phyloP scores from a whole-genome alignment of 192 early-diverging fungal species.

The Backusella sp. region DNA sequence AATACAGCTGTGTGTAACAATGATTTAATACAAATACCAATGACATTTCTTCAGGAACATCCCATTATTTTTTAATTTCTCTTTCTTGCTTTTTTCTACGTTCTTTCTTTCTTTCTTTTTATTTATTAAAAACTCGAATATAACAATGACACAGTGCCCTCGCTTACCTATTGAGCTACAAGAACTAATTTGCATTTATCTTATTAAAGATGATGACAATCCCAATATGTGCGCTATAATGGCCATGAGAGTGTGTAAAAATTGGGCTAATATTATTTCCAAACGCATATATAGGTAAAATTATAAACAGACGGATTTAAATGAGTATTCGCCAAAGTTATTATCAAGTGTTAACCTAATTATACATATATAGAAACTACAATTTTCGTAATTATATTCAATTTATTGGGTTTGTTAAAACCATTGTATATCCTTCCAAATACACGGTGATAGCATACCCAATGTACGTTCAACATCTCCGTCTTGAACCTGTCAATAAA shows the following conservation, averaged over 20 bases:
- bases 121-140: not conserved
- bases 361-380: not conserved
- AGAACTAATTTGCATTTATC: not conserved
- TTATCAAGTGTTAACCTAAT: not conserved
- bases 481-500: slow-evolving; percentile 2
- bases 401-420: not conserved
- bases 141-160: not conserved
- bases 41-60: not conserved
- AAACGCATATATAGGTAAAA: not conserved
- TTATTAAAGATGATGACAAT: not conserved
- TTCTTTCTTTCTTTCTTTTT: not conserved
- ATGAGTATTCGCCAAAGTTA: no score
- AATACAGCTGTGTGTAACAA: not conserved
- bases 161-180: not conserved
- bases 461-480: not conserved
- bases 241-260: slow-evolving; percentile 6
- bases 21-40: not conserved
- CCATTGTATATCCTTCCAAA: not conserved
- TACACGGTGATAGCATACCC: not conserved
- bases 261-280: not conserved
- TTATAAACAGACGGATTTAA: not conserved
- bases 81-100: not conserved
- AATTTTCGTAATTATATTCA: not conserved
- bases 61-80: not conserved
- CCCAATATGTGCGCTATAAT: not conserved